A percentile compares a stretch with the other conserved stretches of the same genome.
Evolutionary conservation across 805 yeast species (phyloP).

Genomic region (Barnettozyma salicaria): DNA sequence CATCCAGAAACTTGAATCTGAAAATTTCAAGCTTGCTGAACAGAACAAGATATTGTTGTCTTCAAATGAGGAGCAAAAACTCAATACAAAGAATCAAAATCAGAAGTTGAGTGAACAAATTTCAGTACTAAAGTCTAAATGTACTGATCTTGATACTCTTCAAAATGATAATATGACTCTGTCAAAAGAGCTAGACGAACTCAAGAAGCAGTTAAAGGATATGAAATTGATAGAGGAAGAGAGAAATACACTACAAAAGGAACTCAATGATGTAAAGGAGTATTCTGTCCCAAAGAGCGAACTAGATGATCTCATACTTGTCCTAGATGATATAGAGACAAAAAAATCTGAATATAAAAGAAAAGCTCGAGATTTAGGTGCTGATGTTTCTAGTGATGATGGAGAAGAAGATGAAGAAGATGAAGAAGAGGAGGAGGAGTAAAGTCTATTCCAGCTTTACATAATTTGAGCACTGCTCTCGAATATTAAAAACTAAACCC

Average conservation of each 20-base stretch:
- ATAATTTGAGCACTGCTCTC: too few species aligned
- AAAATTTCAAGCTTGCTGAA: constrained; percentile 7
- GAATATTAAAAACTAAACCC: too few species aligned
- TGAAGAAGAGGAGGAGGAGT: constrained; percentile 36
- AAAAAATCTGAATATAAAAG: constrained; percentile 51
- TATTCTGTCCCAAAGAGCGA: constrained; percentile 43
- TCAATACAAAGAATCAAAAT: not conserved
- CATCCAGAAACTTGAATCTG: not conserved
- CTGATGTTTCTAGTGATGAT: constrained; percentile 63
- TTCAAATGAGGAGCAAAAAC: not conserved
- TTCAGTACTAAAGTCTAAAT: not conserved
- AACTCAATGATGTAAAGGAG: constrained; percentile 15
- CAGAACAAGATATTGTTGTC: constrained; percentile 8
- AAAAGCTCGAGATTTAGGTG: constrained; percentile 46
- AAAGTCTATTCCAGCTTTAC: too few species aligned
- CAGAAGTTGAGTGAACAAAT: not conserved
- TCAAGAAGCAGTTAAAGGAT: constrained; percentile 5
- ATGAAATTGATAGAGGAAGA: constrained; percentile 5
- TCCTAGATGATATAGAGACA: constrained; percentile 74
- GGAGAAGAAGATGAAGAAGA: constrained; percentile 62
- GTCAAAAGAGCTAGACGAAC: not conserved
- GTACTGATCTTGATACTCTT: not conserved
- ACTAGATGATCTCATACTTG: constrained; percentile 67
- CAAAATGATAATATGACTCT: constrained; percentile 4
- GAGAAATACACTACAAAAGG: constrained; percentile 19